Evolutionary conservation across 2,329 filamentous ascomycete species (phyloP), one percentile per base, ranked within the genome.

Genomic region (Fusarium continuum): DNA sequence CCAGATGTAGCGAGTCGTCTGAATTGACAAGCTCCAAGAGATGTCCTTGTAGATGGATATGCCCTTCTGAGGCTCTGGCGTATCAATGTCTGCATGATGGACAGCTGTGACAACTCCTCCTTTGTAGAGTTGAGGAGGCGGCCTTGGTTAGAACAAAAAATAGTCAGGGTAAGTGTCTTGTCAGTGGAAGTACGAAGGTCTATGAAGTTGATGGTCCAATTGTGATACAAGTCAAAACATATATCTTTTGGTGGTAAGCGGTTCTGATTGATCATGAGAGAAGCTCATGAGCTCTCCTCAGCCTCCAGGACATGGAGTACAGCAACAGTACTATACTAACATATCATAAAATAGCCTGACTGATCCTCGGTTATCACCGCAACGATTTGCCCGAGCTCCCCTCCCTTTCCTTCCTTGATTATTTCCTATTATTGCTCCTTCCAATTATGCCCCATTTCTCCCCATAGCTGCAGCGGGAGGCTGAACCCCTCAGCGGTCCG

Each of bases 331-430:
- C n/a, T n/a, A n/a, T n/a, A n/a, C n/a, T n/a, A n/a, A n/a, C n/a
- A n/a, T n/a, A n/a, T n/a, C n/a, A n/a, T n/a, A n/a, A n/a, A n/a
- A n/a, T n/a, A n/a, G n/a, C n/a, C n/a, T n/a, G n/a, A n/a, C n/a
- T 19, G 41, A 57, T 44, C 67, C 65, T 70, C 67, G 67, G 67
- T 34, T 67, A 70, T 61, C 55, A 58, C 63, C 65, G 55, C 63
- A 44, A 43, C 25, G 34, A n/a, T n/a, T n/a, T n/a, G n/a, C n/a
- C n/a, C n/a, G n/a, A 53, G 31, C 52, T 46, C 44, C 31, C 22
- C 43, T 51, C 31, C 8, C 29, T 23, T 22, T 44, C 17, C 44
- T 38, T 48, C 43, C 16, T 60, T 34, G 29, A 35, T 44, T 40
- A 26, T 39, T 50, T 55, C 50, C 34, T 52, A 17, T 28, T 25